Base-by-base conservation (phyloP, 805 yeast genomes). In the Metschnikowia shivogae region DNA sequence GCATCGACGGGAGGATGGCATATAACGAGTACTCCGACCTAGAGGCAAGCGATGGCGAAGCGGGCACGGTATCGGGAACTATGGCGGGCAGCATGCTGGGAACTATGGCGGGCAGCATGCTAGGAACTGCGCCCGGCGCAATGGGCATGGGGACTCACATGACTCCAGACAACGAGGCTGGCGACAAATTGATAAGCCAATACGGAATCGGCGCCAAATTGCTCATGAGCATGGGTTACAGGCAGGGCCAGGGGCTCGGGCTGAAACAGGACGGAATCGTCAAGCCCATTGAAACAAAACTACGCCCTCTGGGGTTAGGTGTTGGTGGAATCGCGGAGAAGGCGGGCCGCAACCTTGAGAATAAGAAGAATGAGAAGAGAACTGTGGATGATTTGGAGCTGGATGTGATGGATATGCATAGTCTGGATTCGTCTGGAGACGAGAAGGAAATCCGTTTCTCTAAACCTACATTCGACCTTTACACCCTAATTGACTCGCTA, bases 171-270 rank as follows among this genome's bases (percentile, higher is more conserved):
- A 11, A n/a, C 36, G 19, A 14, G 19, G 19, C 10, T 10, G 12
- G 6, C 13, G 13, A 39, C 27, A 26, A 47, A 5, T 38, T 51
- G 47, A 28, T 51, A 12, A 48, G 41, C 26, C 55, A 51, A 39
- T 89, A 90, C 59, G 98, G 98, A 6, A 79, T 89, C 32, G 98
- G 98, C 31, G 96, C 96, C 3, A 65, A 74, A 40, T 66, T 92
- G 41, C 62, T 92, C 67, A 72, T 80, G 48, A 77, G 81, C 50
- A 90, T 92, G 98, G 99, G 99, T 0, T 90, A 87, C 63, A 74
- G 75, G 6, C 77, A 77, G 34, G 98, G 99, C 0, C 71, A 77
- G 56, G 98, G 97, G 0, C 73, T 92, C n/a, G 99, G 99, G 2
- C 68, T 68, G 5, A 61, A 72, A 20, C 79, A 81, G 1, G 75